A percentile compares a stretch with the other conserved stretches of the same genome.
These are phyloP conservation scores for Penicillium tannophilum DNA, from an alignment of 495 filamentous ascomycete species.

Conservation along the genomic window DNA sequence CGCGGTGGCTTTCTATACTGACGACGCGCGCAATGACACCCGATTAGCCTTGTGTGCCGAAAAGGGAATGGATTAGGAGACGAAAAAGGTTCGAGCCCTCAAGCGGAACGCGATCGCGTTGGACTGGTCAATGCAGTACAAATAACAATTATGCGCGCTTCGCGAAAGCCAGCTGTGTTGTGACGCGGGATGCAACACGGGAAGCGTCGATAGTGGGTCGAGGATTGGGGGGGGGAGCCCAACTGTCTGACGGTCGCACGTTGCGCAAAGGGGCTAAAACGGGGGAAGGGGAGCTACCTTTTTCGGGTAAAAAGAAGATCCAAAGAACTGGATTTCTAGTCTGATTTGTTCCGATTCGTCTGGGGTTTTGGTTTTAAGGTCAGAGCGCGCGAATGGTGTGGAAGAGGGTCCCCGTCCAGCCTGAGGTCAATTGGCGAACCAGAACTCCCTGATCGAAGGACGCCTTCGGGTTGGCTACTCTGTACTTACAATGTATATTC, in stretches of 20 bases:
- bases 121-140: slow-evolving; percentile 25
- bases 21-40: slow-evolving; percentile 36
- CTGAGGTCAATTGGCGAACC: slow-evolving; percentile 48
- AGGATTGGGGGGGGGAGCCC: slow-evolving; percentile 24
- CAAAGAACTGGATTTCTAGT: slow-evolving; percentile 5
- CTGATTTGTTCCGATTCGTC: slow-evolving; percentile 35
- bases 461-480: slow-evolving; percentile 20
- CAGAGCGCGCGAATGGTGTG: slow-evolving; percentile 25
- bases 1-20: slow-evolving; percentile 35
- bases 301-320: slow-evolving; percentile 27
- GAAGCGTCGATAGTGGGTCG: slow-evolving; percentile 41
- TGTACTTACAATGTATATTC: slow-evolving; percentile 24
- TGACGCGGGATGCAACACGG: slow-evolving; percentile 39
- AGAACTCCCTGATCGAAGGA: slow-evolving; percentile 38
- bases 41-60: slow-evolving; percentile 27
- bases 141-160: slow-evolving; percentile 37
- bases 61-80: slow-evolving; percentile 20
- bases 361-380: slow-evolving; percentile 24
- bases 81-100: slow-evolving; percentile 15
- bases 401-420: slow-evolving; percentile 19
- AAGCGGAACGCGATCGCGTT: slow-evolving; percentile 22
- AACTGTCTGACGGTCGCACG: slow-evolving; percentile 32
- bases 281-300: slow-evolving; percentile 28
- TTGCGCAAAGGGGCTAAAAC: slow-evolving; percentile 30
- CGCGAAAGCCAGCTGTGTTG: slow-evolving; percentile 15